Conservation (phyloP, 495 filamentous ascomycete genomes). For the Massariosphaeria phaeospora region DNA sequence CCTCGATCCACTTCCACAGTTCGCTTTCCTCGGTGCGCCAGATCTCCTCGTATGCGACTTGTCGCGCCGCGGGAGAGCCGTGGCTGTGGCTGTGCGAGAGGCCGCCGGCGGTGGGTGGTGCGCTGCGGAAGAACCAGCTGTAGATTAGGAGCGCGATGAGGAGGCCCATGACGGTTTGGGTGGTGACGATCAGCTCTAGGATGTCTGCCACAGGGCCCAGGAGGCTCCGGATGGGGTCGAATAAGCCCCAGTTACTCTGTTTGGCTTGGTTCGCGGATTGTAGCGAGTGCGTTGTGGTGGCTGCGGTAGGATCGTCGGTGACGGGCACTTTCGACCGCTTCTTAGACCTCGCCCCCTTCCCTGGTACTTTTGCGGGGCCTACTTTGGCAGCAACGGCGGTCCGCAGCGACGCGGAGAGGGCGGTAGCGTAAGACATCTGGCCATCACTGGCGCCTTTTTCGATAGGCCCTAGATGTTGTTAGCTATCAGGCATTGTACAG, state of each 20-base stretch:
- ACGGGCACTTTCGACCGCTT: constrained; percentile 51
- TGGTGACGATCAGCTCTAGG: constrained; percentile 63
- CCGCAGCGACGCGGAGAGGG: constrained; percentile 68
- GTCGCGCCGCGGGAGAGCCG: constrained; percentile 54
- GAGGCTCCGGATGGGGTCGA: constrained; percentile 55
- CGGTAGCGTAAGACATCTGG: constrained; percentile 72
- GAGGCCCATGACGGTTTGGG: constrained; percentile 53
- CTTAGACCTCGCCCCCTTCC: constrained; percentile 45
- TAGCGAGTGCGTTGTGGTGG: background rate
- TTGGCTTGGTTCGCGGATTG: no score
- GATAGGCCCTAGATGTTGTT: constrained; percentile 63
- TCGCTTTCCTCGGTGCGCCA: constrained; percentile 88
- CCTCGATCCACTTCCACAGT: constrained; percentile 94
- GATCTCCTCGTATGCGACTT: constrained; percentile 87
- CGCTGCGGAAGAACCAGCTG: constrained; percentile 18
- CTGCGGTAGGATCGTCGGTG: constrained; percentile 30
- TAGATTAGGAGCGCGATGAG: constrained; percentile 49
- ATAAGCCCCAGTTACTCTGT: constrained; percentile 63
- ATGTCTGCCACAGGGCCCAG: constrained; percentile 70
- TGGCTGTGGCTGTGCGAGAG: constrained; percentile 8
- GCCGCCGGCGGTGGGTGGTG: background rate
- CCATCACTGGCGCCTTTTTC: constrained; percentile 94
- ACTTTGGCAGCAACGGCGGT: constrained; percentile 62
- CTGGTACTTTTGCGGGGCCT: constrained; percentile 46
- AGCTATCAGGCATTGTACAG: background rate